These are phyloP conservation scores for Botryotinia narcissicola DNA, from an alignment of 2,329 filamentous ascomycete genomes.

Conservation along the genomic window DNA sequence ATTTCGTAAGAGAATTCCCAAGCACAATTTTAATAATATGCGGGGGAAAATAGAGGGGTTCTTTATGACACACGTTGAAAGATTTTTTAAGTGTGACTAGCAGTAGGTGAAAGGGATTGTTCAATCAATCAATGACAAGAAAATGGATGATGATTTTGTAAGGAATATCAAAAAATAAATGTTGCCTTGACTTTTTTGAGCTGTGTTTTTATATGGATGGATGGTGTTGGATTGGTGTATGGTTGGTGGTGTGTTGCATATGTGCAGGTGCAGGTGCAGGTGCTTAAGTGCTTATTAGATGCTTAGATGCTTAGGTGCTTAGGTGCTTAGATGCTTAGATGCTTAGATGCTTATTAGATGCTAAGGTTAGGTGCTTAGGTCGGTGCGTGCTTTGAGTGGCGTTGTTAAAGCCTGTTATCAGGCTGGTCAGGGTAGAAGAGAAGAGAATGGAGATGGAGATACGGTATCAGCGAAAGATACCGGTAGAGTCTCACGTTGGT, in stretches of 20 bases:
- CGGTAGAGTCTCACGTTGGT: not conserved
- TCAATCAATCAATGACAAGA: not conserved
- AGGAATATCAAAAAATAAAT: not conserved
- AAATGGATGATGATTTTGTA: not conserved
- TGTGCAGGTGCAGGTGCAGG: not conserved
- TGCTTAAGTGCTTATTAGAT: not conserved
- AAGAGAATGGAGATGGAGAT: no score
- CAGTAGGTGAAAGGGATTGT: slow-evolving; percentile 4
- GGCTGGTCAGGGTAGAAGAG: no score
- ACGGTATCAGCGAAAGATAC: no score
- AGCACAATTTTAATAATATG: slow-evolving; percentile 14
- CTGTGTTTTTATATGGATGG: not conserved
- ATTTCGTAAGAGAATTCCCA: slow-evolving; percentile 18
- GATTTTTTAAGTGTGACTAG: not conserved
- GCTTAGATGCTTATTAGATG: not conserved
- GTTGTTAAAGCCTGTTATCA: not conserved
- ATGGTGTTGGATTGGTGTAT: not conserved
- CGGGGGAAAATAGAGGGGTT: slow-evolving; percentile 12
- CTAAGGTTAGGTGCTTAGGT: not conserved
- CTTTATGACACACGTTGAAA: slow-evolving; percentile 8
- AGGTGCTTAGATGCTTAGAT: not conserved
- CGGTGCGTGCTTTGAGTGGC: not conserved
- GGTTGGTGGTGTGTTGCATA: not conserved
- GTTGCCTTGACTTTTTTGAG: not conserved
- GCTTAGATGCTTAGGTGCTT: not conserved